Evolutionary conservation across 306 rosid species (phyloP), one percentile per base, ranked within the genome.

Genomic region (Datisca glomerata): DNA sequence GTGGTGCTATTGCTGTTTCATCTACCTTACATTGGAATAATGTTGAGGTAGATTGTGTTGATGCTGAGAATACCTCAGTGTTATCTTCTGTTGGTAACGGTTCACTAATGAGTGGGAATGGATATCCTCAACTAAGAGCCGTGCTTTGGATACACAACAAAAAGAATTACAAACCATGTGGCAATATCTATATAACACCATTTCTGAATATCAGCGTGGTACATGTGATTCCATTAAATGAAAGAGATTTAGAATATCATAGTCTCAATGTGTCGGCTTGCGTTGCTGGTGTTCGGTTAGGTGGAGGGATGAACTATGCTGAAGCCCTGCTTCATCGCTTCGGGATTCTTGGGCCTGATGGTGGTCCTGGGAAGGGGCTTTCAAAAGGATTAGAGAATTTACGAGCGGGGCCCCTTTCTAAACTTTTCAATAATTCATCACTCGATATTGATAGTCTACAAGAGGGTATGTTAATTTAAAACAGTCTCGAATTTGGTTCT

Each of bases 281-380:
- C 63, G 59, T 87, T 41, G 78, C 93, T 38, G 94, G 96, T 8
- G 74, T 87, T 44, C 93, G 94, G 44, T 73, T 82, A 51, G 84
- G 93, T 55, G 96, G 94, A 45, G 96, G 96, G 69, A 87, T 87
- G 94, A 87, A 74, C 65, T 82, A 79, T 60, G 55, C 96, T 67
- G 96, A 87, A 74, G 71, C 93, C 39, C 61, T 87, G 60, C 65
- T 87, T 66, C 96, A 67, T 70, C 69, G 80, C 20, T 82, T 87
- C 72, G 96, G 96, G 65, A 72, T 87, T 64, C 82, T 87, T 65
- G 93, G 77, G 24, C 85, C 85, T 49, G 94, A 82, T 72, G 96
- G 96, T 59, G 80, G 78, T 28, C 94, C 96, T 48, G 96, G 96
- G 21, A 34, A 68, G 51, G 80, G 69, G 46, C 79, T 87, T 31